Percentiles rank a stretch among this genome's conserved stretches.
Evolutionary conservation across 2,329 filamentous ascomycete genomes (phyloP).

Genomic region (Fusarium sp.): DNA sequence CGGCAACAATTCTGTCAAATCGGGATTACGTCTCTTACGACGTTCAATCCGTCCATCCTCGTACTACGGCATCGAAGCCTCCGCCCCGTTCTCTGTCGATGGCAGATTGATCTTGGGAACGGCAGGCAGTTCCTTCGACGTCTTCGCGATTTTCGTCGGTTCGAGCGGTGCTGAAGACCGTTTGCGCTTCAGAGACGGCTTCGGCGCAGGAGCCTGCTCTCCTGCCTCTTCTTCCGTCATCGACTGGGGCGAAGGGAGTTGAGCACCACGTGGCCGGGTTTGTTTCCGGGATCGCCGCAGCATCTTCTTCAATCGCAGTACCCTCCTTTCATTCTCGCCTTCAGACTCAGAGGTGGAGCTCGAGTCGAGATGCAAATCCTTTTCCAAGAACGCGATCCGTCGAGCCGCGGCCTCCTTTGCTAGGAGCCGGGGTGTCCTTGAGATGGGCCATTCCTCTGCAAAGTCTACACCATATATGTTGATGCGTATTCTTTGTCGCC

Average conservation of each 20-base stretch:
- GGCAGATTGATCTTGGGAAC: not conserved
- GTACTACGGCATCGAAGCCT: not conserved
- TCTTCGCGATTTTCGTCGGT: not conserved
- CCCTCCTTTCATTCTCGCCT: not conserved
- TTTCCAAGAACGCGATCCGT: not conserved
- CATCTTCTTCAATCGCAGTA: not conserved
- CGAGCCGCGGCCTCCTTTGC: not conserved
- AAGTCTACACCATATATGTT: not conserved
- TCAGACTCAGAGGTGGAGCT: not conserved
- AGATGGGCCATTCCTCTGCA: constrained; percentile 1
- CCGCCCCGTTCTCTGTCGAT: not conserved
- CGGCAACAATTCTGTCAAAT: not conserved
- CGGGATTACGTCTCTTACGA: not conserved
- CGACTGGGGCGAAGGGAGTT: not conserved
- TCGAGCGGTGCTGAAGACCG: not conserved
- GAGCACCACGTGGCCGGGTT: not conserved
- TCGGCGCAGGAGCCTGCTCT: not conserved
- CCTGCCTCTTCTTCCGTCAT: not conserved
- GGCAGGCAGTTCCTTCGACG: not conserved
- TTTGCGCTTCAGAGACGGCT: not conserved
- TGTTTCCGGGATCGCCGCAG: not conserved
- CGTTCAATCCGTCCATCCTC: not conserved
- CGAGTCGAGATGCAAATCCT: not conserved
- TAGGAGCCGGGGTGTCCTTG: not conserved
- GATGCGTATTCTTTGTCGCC: not conserved